Percentiles rank a stretch among this genome's conserved stretches.
Conservation (phyloP, 306 rosid species). For the Purshia tridentata region DNA sequence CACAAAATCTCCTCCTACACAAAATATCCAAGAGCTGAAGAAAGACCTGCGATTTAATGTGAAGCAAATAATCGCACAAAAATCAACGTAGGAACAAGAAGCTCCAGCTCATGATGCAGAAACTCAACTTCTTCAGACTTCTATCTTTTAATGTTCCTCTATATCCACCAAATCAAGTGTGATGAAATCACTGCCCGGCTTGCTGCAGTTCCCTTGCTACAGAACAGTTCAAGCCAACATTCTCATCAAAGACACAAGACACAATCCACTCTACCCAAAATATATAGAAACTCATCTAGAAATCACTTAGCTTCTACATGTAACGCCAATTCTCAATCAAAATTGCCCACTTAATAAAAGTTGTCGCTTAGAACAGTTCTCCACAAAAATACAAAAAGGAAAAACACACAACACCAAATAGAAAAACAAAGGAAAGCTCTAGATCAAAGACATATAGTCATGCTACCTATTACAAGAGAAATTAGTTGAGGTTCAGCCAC, state of each 20-base stretch:
- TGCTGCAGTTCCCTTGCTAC: slow-evolving; percentile 8
- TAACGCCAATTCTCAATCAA: not conserved
- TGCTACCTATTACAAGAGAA: not conserved
- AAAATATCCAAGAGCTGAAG: not conserved
- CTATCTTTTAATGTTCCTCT: not conserved
- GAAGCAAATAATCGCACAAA: not conserved
- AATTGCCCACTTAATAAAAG: not conserved
- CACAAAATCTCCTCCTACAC: not conserved
- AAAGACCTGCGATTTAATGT: not conserved
- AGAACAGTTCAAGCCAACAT: not conserved
- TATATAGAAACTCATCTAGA: not conserved
- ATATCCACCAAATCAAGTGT: not conserved
- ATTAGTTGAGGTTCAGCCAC: not conserved
- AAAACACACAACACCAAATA: not conserved
- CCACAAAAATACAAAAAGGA: not conserved
- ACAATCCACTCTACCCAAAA: not conserved
- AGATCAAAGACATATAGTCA: not conserved
- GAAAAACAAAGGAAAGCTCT: not conserved
- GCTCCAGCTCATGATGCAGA: slow-evolving; percentile 1
- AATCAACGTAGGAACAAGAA: not conserved
- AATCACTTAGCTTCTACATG: not conserved
- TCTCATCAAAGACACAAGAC: not conserved
- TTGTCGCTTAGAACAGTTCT: not conserved
- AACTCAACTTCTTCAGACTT: slow-evolving; percentile 1
- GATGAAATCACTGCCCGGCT: not conserved